Evolutionary conservation across 1,139 yeast species (phyloP).

Genomic region (Torulaspora pretoriensis): DNA sequence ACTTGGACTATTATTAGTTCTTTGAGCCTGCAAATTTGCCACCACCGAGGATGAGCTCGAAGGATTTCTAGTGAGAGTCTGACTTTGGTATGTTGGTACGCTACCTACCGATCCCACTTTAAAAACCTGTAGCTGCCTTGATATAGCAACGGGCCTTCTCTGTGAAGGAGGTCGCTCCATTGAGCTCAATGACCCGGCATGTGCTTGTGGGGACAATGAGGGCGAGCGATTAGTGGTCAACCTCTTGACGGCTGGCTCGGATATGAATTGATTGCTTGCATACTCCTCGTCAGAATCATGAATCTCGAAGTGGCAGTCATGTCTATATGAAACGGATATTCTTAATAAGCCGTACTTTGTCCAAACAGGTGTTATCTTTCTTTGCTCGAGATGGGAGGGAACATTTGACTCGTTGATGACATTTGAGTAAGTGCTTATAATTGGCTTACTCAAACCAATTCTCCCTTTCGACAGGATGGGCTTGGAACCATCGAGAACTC

Average conservation of each 20-base stretch:
- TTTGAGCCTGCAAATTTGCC: constrained; percentile 34
- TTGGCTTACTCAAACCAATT: constrained; percentile 71
- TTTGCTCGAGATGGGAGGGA: constrained; percentile 55
- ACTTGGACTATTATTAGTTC: constrained; percentile 33
- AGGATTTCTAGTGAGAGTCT: constrained; percentile 38
- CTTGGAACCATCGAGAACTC: constrained; percentile 70
- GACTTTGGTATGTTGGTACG: constrained; percentile 38
- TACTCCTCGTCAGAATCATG: constrained; percentile 43
- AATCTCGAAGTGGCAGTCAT: constrained; percentile 61
- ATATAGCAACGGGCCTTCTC: constrained; percentile 23
- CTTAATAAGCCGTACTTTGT: constrained; percentile 72
- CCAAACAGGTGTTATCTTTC: constrained; percentile 61
- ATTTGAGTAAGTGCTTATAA: constrained; percentile 45
- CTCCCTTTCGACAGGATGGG: constrained; percentile 80
- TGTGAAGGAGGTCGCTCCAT: constrained; percentile 24
- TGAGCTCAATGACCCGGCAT: constrained; percentile 16
- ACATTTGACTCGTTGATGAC: constrained; percentile 37
- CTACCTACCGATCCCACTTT: constrained; percentile 58
- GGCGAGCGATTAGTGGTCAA: constrained; percentile 21
- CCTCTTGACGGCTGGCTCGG: constrained; percentile 13
- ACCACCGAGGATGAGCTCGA: constrained; percentile 40
- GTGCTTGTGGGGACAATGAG: constrained; percentile 32
- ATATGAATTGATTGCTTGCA: constrained; percentile 9
- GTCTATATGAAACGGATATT: constrained; percentile 74
- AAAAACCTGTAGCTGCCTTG: constrained; percentile 49